Conservation (phyloP, 257 asterid genomes). For the Nicotiana otophora region DNA sequence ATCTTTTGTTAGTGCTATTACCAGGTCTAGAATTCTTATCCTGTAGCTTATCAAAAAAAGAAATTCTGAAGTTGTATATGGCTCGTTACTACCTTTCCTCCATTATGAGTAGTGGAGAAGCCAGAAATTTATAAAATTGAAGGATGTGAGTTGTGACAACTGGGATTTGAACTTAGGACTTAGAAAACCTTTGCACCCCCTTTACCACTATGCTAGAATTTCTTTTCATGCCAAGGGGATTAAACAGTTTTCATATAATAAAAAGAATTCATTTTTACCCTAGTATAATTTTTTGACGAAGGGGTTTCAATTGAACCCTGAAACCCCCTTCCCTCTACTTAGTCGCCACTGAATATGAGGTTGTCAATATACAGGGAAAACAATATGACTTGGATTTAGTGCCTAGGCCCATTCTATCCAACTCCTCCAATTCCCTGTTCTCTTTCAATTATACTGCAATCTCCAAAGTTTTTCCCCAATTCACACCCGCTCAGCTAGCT, state of each 20-base stretch:
- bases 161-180: too few relatives aligned
- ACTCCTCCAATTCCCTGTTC: background rate
- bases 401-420: background rate
- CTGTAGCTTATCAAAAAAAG: background rate
- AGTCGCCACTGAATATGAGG: background rate
- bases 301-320: too few relatives aligned
- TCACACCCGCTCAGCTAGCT: background rate
- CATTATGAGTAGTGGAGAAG: background rate
- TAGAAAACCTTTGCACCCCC: too few relatives aligned
- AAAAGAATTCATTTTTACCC: too few relatives aligned
- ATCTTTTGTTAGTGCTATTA: background rate
- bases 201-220: too few relatives aligned
- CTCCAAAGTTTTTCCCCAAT: background rate
- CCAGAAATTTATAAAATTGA: too few relatives aligned
- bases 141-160: too few relatives aligned
- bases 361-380: background rate
- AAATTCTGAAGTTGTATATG: background rate
- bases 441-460: background rate
- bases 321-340: too few relatives aligned
- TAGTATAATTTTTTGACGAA: too few relatives aligned
- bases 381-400: background rate
- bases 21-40: background rate
- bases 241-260: too few relatives aligned
- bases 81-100: background rate
- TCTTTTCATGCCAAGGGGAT: too few relatives aligned